A percentile compares a stretch with the other conserved stretches of the same genome.
Conservation (phyloP, 2,329 filamentous ascomycete genomes). For the Alternaria gaisen region DNA sequence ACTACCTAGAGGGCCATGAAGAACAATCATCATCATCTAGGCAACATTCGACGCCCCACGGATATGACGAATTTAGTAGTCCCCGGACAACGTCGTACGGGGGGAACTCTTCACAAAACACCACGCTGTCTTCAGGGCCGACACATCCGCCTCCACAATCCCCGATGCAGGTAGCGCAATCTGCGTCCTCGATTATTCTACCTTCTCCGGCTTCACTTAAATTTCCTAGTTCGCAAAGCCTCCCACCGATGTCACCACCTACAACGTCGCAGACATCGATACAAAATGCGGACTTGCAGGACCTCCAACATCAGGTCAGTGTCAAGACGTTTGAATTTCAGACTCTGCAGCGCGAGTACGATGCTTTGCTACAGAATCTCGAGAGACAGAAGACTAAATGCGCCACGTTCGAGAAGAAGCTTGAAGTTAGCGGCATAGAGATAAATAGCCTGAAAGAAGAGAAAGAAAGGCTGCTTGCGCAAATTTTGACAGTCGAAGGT, state of each 20-base stretch:
- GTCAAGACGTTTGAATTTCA: slow-evolving; percentile 63
- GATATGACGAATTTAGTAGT: slow-evolving; percentile 23
- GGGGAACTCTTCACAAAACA: slow-evolving; percentile 32
- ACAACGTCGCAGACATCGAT: slow-evolving; percentile 38
- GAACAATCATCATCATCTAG: slow-evolving; percentile 32
- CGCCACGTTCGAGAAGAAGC: slow-evolving; percentile 58
- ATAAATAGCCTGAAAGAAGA: slow-evolving; percentile 62
- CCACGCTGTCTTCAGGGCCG: slow-evolving; percentile 57
- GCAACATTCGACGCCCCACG: slow-evolving; percentile 25
- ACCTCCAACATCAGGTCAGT: slow-evolving; percentile 64
- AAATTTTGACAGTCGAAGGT: slow-evolving; percentile 58
- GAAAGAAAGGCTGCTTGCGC: slow-evolving; percentile 58
- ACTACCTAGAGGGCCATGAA: slow-evolving; percentile 31
- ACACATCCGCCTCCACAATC: slow-evolving; percentile 43
- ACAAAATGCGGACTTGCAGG: slow-evolving; percentile 54
- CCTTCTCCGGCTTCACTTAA: slow-evolving; percentile 46
- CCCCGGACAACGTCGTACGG: slow-evolving; percentile 16
- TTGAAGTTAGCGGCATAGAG: slow-evolving; percentile 48
- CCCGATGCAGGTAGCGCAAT: slow-evolving; percentile 38
- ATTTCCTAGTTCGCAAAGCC: slow-evolving; percentile 28
- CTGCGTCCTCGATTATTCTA: slow-evolving; percentile 31
- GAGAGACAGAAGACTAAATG: slow-evolving; percentile 61
- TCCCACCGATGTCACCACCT: slow-evolving; percentile 40
- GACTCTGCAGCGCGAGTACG: slow-evolving; percentile 64
- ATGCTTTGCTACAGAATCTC: slow-evolving; percentile 61